Evolutionary conservation across 2,329 filamentous ascomycete species (phyloP).

Genomic region (Kalaharituber pfeilii): DNA sequence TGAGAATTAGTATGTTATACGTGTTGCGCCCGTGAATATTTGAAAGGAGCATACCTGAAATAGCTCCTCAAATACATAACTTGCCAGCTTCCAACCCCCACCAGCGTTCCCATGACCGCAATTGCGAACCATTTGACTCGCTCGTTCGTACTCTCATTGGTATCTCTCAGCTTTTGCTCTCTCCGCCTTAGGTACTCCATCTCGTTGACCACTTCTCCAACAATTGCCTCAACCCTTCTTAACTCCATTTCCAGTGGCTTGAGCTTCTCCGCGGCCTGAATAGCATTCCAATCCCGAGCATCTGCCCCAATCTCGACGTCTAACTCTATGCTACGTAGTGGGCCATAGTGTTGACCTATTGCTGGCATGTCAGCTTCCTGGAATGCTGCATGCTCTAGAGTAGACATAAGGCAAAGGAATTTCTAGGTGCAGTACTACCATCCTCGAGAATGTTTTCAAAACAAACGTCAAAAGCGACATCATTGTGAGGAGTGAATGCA

Average conservation of each 20-base stretch:
- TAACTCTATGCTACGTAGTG: constrained; percentile 42
- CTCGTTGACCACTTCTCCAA: constrained; percentile 72
- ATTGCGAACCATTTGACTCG: constrained; percentile 98
- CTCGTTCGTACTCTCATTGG: constrained; percentile 98
- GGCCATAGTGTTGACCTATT: constrained; percentile 16
- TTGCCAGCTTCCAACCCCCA: constrained; percentile 88
- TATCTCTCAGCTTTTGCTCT: constrained; percentile 92
- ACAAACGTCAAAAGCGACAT: constrained; percentile 90
- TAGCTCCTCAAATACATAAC: constrained; percentile 94
- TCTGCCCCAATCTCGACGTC: constrained; percentile 94
- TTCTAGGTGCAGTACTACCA: constrained; percentile 36
- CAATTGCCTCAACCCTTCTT: constrained; percentile 77
- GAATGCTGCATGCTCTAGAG: background rate
- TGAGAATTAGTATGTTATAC: background rate
- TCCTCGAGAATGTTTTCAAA: constrained; percentile 68
- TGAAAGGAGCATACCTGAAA: constrained; percentile 48
- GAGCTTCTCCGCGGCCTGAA: constrained; percentile 91
- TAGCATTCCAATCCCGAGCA: constrained; percentile 93
- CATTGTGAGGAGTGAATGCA: constrained; percentile 81
- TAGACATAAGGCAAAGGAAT: background rate
- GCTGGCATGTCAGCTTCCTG: constrained; percentile 7
- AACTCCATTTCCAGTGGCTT: constrained; percentile 94
- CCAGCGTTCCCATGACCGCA: constrained; percentile 75
- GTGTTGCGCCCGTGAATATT: constrained; percentile 11
- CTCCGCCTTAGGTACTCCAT: constrained; percentile 86